phyloP scores from a whole-genome alignment of 2,329 filamentous ascomycete species.

The Colletotrichum tamarilloi region DNA sequence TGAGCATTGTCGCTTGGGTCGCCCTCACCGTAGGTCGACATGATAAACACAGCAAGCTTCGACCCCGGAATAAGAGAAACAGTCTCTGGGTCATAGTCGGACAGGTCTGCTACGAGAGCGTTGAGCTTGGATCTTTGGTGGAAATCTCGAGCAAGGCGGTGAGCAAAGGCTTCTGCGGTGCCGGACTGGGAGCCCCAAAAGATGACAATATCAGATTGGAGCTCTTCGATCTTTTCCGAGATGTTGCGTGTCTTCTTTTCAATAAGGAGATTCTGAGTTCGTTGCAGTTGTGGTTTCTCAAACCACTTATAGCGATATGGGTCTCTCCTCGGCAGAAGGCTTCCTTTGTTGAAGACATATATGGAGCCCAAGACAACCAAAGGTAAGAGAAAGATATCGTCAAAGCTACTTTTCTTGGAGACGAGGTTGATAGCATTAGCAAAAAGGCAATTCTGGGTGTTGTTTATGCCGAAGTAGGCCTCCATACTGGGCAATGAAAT shows the following conservation, averaged over 20 bases:
- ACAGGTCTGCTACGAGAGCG: slow-evolving; percentile 54
- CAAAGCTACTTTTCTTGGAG: too few relatives aligned
- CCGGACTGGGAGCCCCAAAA: slow-evolving; percentile 63
- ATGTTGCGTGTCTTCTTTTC: slow-evolving; percentile 57
- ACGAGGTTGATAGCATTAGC: too few relatives aligned
- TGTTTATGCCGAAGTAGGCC: too few relatives aligned
- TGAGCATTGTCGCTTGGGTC: slow-evolving; percentile 52
- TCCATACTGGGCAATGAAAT: too few relatives aligned
- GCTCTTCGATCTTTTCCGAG: slow-evolving; percentile 46
- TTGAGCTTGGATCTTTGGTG: slow-evolving; percentile 52
- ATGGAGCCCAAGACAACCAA: slow-evolving; percentile 37
- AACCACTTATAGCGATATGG: slow-evolving; percentile 60
- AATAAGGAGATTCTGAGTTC: slow-evolving; percentile 38
- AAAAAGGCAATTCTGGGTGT: too few relatives aligned
- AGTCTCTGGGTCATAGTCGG: slow-evolving; percentile 57
- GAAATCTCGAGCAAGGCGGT: slow-evolving; percentile 52
- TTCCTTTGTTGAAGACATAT: slow-evolving; percentile 55
- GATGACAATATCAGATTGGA: slow-evolving; percentile 45
- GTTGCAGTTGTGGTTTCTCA: slow-evolving; percentile 53
- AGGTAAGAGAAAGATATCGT: slow-evolving; percentile 32
- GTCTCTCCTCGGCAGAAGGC: slow-evolving; percentile 59
- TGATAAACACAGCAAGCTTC: slow-evolving; percentile 48
- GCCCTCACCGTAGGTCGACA: slow-evolving; percentile 53
- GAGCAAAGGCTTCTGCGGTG: slow-evolving; percentile 55
- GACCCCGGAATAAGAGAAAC: slow-evolving; percentile 42